Percentiles rank a stretch among this genome's conserved stretches.
phyloP scores from a whole-genome alignment of 2,329 filamentous ascomycete species.

The Scorias spongiosa region DNA sequence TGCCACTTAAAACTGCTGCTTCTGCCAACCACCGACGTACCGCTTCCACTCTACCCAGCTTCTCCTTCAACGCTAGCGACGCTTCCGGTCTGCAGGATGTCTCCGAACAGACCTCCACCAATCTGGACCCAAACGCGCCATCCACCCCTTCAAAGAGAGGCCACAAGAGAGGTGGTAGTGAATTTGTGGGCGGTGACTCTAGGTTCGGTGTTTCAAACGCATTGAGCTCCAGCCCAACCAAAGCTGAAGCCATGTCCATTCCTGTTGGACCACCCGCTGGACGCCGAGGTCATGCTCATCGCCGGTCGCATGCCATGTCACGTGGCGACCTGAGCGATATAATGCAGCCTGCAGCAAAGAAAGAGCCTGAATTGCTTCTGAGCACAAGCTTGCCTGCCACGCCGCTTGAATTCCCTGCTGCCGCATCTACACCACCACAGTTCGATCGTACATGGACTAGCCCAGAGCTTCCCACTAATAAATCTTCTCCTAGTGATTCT shows the following conservation, averaged over 20 bases:
- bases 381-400: conserved; percentile 21
- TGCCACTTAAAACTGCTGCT: conserved; percentile 21
- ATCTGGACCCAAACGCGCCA: conserved; percentile 12
- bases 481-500: conserved; percentile 3
- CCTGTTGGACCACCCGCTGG: conserved; percentile 2
- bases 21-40: conserved; percentile 25
- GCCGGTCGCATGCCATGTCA: conserved; percentile 68
- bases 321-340: conserved; percentile 64
- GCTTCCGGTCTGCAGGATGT: conserved; percentile 17
- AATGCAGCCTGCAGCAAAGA: conserved; percentile 24
- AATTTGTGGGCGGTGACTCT: conserved; percentile 65
- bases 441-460: background rate
- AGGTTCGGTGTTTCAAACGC: conserved; percentile 35
- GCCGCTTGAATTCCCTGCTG: conserved; percentile 11
- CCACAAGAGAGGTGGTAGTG: conserved; percentile 65
- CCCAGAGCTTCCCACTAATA: background rate
- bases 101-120: conserved; percentile 21
- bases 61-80: conserved; percentile 34
- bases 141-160: conserved; percentile 41
- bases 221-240: conserved; percentile 57
- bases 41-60: conserved; percentile 29
- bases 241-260: conserved; percentile 42
- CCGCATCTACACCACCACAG: background rate
- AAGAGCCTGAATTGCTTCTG: background rate
- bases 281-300: conserved; percentile 58